Percentiles rank a stretch among this genome's conserved stretches.
Conservation (phyloP, 148 eudicot species). For the Salicornia ramosissima region DNA sequence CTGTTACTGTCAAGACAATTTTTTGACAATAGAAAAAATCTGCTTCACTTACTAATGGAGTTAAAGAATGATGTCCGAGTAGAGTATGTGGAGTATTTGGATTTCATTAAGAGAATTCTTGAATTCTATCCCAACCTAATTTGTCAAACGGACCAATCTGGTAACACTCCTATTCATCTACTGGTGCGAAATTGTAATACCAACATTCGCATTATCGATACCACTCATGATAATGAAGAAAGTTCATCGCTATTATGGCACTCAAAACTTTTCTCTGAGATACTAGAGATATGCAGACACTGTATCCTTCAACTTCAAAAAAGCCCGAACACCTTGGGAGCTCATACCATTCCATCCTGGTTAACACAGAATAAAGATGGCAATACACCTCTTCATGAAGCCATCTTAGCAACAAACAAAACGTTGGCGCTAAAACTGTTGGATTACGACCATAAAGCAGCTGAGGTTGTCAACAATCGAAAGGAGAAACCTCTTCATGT, state of each 20-base stretch:
- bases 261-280: not conserved
- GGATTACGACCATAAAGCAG: not conserved
- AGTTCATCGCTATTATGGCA: not conserved
- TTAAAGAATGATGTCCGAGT: no score
- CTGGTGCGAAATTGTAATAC: not conserved
- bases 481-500: not conserved
- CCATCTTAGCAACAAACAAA: not conserved
- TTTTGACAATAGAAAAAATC: not conserved
- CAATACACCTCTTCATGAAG: not conserved
- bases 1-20: not conserved
- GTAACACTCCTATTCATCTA: not conserved
- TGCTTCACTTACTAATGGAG: not conserved
- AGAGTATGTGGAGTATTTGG: not conserved
- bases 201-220: not conserved
- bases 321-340: not conserved
- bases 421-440: not conserved
- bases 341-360: not conserved
- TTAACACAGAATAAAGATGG: not conserved
- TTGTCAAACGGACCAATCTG: not conserved
- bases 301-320: not conserved
- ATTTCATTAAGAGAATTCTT: not conserved
- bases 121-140: not conserved
- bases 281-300: not conserved
- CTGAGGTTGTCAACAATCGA: not conserved
- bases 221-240: not conserved